A percentile compares a stretch with the other conserved stretches of the same genome.
Evolutionary conservation across 2,329 filamentous ascomycete species (phyloP).

Genomic region (Xylariaceae sp.): DNA sequence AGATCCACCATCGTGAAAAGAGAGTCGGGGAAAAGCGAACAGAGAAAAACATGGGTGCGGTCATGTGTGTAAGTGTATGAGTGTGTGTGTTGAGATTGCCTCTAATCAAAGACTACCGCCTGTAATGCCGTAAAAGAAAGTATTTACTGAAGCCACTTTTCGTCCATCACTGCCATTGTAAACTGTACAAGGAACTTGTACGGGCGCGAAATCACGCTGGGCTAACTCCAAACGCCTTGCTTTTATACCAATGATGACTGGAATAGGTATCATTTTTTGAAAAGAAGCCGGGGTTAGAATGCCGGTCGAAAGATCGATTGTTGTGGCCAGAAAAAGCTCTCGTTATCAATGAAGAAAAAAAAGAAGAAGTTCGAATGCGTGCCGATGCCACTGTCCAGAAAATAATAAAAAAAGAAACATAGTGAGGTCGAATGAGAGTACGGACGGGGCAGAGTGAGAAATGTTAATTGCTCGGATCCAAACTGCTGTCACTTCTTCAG

Average conservation of each 20-base stretch:
- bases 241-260: slow-evolving; percentile 12
- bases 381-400: slow-evolving; percentile 3
- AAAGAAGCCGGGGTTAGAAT: slow-evolving; percentile 1
- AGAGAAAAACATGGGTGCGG: slow-evolving; percentile 20
- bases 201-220: slow-evolving; percentile 15
- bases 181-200: slow-evolving; percentile 26
- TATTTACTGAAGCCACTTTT: slow-evolving; percentile 14
- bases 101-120: slow-evolving; percentile 21
- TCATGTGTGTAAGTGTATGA: slow-evolving; percentile 17
- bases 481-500: slow-evolving; percentile 30
- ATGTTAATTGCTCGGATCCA: slow-evolving; percentile 12
- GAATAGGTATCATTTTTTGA: slow-evolving; percentile 7
- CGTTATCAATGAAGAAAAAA: background rate
- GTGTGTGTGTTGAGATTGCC: slow-evolving; percentile 18
- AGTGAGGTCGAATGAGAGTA: slow-evolving; percentile 8
- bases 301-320: slow-evolving; percentile 6
- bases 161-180: slow-evolving; percentile 20
- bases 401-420: slow-evolving; percentile 3
- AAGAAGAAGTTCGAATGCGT: slow-evolving; percentile 1
- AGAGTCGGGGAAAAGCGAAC: slow-evolving; percentile 6
- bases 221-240: slow-evolving; percentile 21
- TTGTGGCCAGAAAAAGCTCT: slow-evolving; percentile 7
- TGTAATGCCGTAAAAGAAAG: slow-evolving; percentile 18
- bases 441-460: slow-evolving; percentile 11
- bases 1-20: slow-evolving; percentile 27